Evolutionary conservation across 2,329 filamentous ascomycete species (phyloP), one percentile per base, ranked within the genome.

Genomic region (Beauveria scarabaeidicola): DNA sequence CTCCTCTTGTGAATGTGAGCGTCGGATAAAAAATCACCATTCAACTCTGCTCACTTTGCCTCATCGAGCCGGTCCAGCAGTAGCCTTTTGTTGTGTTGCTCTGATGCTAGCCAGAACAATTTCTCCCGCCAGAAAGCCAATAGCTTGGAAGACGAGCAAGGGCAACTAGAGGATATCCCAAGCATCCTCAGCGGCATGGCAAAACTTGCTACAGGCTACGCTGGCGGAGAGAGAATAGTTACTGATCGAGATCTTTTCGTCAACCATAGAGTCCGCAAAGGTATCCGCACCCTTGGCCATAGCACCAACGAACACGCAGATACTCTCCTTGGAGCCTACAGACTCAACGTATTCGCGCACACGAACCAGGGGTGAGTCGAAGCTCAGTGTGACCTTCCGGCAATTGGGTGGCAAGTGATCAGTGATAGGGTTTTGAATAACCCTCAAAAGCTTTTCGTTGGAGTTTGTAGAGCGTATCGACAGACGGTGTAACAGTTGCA

Each of bases 201-300:
- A 97, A 80, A 99, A 97, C 75, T 97, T 99, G 84, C 93, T 97
- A 82, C 94, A 99, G 47, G 94, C 93, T 63, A 99, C 94, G 78
- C 93, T 97, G 63, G 94, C 94, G 70, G 91, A 96, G 64, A 99
- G 81, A 70, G 92, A 96, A 81, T 90, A 99, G 75, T 97, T 96
- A 81, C 93, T 97, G 77, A 99, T 97, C 68, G 89, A 91, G 71
- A 99, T 97, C 69, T 95, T 90, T 77, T 99, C 94, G 71, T 97
- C 93, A 69, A 97, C 95, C 75, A 89, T 91, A 44, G 84, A 83
- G 71, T 99, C 94, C 64, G 94, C 94, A 72, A 99, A 99, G 74
- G 90, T 93, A 72, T 99, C 94, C 58, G 86, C 84, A 19, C 94
- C 94, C 78, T 97, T 97, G 61, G 94, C 94, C 93, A 99, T 99